phyloP scores from a whole-genome alignment of 192 early-diverging fungal species.

The Rhizoclosmatium globosum region DNA sequence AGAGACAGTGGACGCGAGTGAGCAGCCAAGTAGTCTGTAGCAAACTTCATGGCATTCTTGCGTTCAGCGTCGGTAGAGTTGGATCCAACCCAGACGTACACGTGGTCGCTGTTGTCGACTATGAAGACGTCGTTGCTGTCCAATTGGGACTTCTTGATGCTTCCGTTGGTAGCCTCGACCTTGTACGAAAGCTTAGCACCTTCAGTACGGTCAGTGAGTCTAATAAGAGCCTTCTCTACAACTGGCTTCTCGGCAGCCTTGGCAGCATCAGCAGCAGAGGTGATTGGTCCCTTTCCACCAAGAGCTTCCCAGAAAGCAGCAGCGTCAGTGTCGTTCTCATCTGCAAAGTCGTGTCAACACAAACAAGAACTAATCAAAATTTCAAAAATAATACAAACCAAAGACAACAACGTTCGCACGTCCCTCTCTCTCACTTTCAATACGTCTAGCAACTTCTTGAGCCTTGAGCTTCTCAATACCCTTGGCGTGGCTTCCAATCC shows the following conservation, averaged over 20 bases:
- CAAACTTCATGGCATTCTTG: conserved; percentile 30
- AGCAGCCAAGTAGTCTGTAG: conserved; percentile 61
- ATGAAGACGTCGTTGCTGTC: conserved; percentile 77
- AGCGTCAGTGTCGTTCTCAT: conserved; percentile 65
- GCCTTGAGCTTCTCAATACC: conserved; percentile 78
- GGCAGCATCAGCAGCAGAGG: conserved; percentile 51
- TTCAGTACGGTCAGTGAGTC: conserved; percentile 38
- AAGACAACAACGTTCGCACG: conserved; percentile 64
- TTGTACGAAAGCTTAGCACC: conserved; percentile 53
- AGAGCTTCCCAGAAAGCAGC: conserved; percentile 67
- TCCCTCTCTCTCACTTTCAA: conserved; percentile 70
- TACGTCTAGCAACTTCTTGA: conserved; percentile 66
- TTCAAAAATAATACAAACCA: conserved; percentile 53
- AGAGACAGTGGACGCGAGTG: conserved; percentile 57
- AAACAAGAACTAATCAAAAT: not conserved
- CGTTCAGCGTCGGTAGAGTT: conserved; percentile 5
- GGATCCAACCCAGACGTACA: conserved; percentile 47
- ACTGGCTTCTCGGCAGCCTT: conserved; percentile 5
- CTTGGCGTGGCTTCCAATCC: conserved; percentile 69
- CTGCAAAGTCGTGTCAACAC: conserved; percentile 43
- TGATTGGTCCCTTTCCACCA: conserved; percentile 68
- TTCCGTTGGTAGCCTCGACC: conserved; percentile 59
- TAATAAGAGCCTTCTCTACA: conserved; percentile 56
- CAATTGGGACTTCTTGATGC: conserved; percentile 55
- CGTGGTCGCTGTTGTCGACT: conserved; percentile 62